Evolutionary conservation across 768 basidiomycete species (phyloP).

Genomic region (Agaricus subrufescens): DNA sequence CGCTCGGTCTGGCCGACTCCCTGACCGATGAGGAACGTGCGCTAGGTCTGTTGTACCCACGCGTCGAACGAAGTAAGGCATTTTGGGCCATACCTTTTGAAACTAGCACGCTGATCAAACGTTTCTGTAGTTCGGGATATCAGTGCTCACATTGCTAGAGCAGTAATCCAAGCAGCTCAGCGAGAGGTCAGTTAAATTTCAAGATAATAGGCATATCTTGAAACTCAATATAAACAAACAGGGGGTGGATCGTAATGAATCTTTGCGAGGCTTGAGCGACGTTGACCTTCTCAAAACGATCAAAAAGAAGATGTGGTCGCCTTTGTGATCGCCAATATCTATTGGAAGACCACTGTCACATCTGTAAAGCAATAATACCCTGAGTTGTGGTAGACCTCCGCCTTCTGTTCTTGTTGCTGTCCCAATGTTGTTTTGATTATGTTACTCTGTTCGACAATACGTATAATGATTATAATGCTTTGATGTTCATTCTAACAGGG

Average conservation of each 20-base stretch:
- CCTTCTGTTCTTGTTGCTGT: background rate
- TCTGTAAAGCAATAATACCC: too few relatives aligned
- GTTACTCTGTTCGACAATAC: background rate
- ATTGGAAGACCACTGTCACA: background rate
- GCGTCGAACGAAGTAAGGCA: slow-evolving; percentile 61
- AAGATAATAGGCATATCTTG: background rate
- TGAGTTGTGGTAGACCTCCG: background rate
- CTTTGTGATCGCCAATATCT: slow-evolving; percentile 4
- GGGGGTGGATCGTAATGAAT: slow-evolving; percentile 50
- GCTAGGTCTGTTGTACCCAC: slow-evolving; percentile 74
- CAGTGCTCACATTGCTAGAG: slow-evolving; percentile 64
- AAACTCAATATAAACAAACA: slow-evolving; percentile 16
- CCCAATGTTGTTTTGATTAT: background rate
- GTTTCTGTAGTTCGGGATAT: slow-evolving; percentile 65
- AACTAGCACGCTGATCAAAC: background rate
- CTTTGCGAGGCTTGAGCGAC: slow-evolving; percentile 56
- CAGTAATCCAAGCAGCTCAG: slow-evolving; percentile 80
- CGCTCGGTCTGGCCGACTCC: slow-evolving; percentile 73
- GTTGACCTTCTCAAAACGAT: slow-evolving; percentile 49
- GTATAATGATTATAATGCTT: too few relatives aligned
- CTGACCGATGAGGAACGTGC: slow-evolving; percentile 66
- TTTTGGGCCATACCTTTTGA: background rate
- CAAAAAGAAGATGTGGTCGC: slow-evolving; percentile 70
- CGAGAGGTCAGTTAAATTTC: slow-evolving; percentile 35
- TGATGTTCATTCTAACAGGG: too few relatives aligned